Evolutionary conservation across 129 eudicot genomes (phyloP), one percentile per base, ranked within the genome.

Genomic region (Smallanthus sonchifolius): DNA sequence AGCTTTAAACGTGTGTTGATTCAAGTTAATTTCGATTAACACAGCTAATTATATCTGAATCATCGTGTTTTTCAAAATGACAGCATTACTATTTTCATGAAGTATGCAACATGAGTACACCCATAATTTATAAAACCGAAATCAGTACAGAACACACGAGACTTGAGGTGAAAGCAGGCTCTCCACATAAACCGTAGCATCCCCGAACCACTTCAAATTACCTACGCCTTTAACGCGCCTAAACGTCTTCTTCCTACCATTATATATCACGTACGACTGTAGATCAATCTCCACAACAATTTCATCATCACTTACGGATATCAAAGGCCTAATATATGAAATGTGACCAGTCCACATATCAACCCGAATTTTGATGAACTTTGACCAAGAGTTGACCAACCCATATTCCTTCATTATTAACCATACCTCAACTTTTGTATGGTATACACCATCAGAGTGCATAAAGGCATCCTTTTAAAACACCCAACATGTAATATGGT

Each of bases 401-500:
- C 77, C 73, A 10, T 81, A 81, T 75, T 75, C 77, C 51, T 69
- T 75, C 84, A 81, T 81, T 73, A 81, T 81, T 73, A 81, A 45
- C 84, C 84, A 81, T 40, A 81, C 39, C 61, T 81, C 84, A 15
- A 69, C 70, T 34, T 69, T 17, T 28, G 55, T 48, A 68, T 67
- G 44, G 20, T 2, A n/a, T 14, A 34, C 10, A 69, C 51, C 67
- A 62, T 81, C 80, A 54, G 7, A 75, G 51, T 65, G 80, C 77
- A 40, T 42, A 69, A 63, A 81, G 84, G 7, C 73, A 49, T 16
- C 80, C 80, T 39, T 62, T 17, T 61, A 81, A 34, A 42, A 51
- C 80, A 42, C 84, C 80, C 68, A 75, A 40, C 5, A 35, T 62
- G 10, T 60, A 62, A 54, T 52, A 81, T 0, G 77, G 80, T 7